Base-by-base conservation (phyloP, 768 basidiomycete species). In the Filobasidium wieringae region DNA sequence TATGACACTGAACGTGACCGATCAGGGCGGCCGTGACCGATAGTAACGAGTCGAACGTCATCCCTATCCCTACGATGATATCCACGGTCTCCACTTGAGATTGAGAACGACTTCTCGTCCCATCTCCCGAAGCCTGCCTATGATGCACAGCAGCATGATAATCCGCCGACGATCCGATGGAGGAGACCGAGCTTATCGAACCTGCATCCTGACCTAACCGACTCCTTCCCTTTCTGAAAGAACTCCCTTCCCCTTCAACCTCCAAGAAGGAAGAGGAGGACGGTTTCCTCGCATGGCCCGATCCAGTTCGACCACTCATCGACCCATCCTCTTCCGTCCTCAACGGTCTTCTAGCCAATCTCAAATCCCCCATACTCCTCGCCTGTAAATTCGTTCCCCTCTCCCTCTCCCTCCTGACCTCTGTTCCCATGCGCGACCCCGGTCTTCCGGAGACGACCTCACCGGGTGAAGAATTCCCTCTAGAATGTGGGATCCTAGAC, bases 1-100 rank as follows among this genome's bases (percentile, higher is more conserved):
- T 84, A 77, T 96, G 88, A 15, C 88, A 87, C 67, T 97, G 93
- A 1, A 90, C 87, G 69, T 96, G 91, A 0, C 92, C 93, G 66
- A 99, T 95, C 72, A 99, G 91, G 6, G 92, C 93, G 22, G 95
- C 92, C 68, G 95, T 89, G 19, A 89, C 87, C 4, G 89, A 93
- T 11, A 97, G 78, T 66, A 92, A 86, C 50, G 85, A 81, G 68
- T 95, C 91, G 69, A 95, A 90, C 14, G 87, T 87, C 61, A 78
- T 75, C n/a, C 85, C 82, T 43, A 95, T 62, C 2, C 62, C 56
- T n/a, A 61, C 63, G 45, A 47, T 41, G 14, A 70, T 58, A 37
- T 64, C 63, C 27, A 57, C 31, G 29, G 29, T 37, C 17, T 32
- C 31, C 19, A 30, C n/a, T 39, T 15, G 7, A 15, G 26, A 15